These are phyloP conservation scores for Aulographum hederae DNA, from an alignment of 2,329 filamentous ascomycete species.

Conservation along the genomic window DNA sequence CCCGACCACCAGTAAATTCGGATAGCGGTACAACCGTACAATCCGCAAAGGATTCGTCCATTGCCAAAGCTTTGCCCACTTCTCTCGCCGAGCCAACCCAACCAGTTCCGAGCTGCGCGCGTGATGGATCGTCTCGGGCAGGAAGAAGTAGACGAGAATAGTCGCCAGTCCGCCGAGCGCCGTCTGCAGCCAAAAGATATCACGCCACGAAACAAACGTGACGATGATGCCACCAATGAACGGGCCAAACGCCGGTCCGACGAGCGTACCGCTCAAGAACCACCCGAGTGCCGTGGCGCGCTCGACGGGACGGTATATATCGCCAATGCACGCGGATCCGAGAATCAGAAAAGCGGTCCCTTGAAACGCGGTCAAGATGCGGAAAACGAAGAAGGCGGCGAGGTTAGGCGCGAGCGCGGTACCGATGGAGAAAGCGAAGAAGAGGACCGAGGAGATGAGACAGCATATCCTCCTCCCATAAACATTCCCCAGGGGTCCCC, in stretches of 20 bases:
- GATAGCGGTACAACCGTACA: constrained; percentile 45
- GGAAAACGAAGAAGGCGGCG: constrained; percentile 53
- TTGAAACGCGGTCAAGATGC: constrained; percentile 56
- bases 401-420: constrained; percentile 57
- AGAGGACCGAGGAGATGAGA: constrained; percentile 13
- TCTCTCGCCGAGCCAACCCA: constrained; percentile 31
- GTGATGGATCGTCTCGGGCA: constrained; percentile 56
- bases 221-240: constrained; percentile 63
- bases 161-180: constrained; percentile 43
- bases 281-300: constrained; percentile 56
- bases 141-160: constrained; percentile 42
- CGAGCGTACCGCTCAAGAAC: constrained; percentile 53
- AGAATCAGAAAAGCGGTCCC: constrained; percentile 59
- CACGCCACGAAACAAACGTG: constrained; percentile 53
- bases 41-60: constrained; percentile 52
- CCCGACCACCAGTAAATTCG: constrained; percentile 43
- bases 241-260: constrained; percentile 52
- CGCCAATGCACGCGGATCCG: constrained; percentile 49
- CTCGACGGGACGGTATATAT: constrained; percentile 32
- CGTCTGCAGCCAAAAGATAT: constrained; percentile 62
- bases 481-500: constrained; percentile 44
- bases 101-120: constrained; percentile 43
- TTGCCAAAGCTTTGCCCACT: constrained; percentile 34
- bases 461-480: constrained; percentile 31
- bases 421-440: constrained; percentile 51